Percentiles rank a stretch among this genome's conserved stretches.
Evolutionary conservation across 306 rosid genomes (phyloP).

Genomic region (Prinsepia uniflora): DNA sequence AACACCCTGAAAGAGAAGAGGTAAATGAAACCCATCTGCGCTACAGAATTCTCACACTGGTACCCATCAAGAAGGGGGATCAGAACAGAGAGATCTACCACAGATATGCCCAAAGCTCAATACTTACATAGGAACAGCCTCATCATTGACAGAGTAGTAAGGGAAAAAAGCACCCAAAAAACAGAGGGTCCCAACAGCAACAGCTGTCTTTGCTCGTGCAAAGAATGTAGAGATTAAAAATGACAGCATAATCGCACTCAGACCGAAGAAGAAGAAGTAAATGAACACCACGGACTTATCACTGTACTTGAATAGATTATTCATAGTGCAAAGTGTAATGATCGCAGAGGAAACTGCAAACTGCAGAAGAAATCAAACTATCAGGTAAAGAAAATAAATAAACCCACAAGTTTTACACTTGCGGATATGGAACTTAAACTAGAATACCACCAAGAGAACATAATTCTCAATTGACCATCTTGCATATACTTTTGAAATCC

Average conservation of each 20-base stretch:
- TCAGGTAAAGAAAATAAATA: conserved; percentile 29
- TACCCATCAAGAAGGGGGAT: background rate
- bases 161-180: conserved; percentile 90
- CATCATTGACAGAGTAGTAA: conserved; percentile 77
- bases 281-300: conserved; percentile 90
- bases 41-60: conserved; percentile 11
- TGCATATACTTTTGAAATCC: conserved; percentile 6
- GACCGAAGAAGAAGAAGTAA: conserved; percentile 81
- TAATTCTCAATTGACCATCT: conserved; percentile 7
- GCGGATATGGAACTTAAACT: background rate
- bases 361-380: conserved; percentile 50
- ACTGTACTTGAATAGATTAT: conserved; percentile 80
- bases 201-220: conserved; percentile 92
- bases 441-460: background rate
- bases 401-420: conserved; percentile 8
- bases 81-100: background rate
- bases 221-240: conserved; percentile 86
- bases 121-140: conserved; percentile 74
- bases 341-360: conserved; percentile 78
- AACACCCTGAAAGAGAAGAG: conserved; percentile 54
- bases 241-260: conserved; percentile 90
- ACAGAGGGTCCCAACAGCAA: conserved; percentile 91
- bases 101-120: conserved; percentile 20
- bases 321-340: conserved; percentile 78
- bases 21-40: conserved; percentile 24